Percentiles rank a stretch among this genome's conserved stretches.
Evolutionary conservation across 495 filamentous ascomycete genomes (phyloP).

Genomic region (Cenococcum geophilum): DNA sequence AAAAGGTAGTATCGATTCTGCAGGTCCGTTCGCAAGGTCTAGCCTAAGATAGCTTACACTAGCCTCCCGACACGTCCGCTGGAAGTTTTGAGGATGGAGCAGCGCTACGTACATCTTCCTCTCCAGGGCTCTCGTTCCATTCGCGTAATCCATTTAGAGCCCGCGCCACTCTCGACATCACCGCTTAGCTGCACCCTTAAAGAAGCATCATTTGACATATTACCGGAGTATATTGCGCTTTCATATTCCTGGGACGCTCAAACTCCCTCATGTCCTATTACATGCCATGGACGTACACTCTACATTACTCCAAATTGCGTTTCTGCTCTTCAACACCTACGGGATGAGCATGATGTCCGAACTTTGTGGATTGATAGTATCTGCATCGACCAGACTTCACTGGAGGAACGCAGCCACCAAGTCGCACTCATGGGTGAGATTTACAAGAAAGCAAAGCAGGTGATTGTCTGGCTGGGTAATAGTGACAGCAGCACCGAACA

Average conservation of each 20-base stretch:
- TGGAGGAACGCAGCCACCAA: neutral
- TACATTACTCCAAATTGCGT: neutral
- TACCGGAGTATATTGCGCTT: neutral
- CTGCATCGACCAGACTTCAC: neutral
- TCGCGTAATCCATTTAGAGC: too few species aligned
- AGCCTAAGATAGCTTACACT: too few species aligned
- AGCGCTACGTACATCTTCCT: too few species aligned
- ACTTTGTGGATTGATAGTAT: neutral
- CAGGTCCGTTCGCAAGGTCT: too few species aligned
- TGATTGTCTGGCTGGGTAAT: neutral
- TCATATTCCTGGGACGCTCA: neutral
- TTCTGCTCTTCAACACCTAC: neutral
- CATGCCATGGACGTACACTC: neutral
- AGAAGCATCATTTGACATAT: too few species aligned
- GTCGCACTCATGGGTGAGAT: conserved; percentile 1
- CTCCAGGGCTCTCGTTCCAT: too few species aligned
- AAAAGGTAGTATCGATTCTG: too few species aligned
- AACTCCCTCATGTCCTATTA: neutral
- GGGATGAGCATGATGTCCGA: neutral
- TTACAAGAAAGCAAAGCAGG: neutral
- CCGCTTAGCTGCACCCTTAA: too few species aligned
- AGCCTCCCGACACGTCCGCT: too few species aligned
- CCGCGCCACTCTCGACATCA: too few species aligned
- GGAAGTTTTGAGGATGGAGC: too few species aligned
- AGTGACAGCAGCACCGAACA: neutral